phyloP scores from a whole-genome alignment of 306 rosid genomes.

The Malus domestica region DNA sequence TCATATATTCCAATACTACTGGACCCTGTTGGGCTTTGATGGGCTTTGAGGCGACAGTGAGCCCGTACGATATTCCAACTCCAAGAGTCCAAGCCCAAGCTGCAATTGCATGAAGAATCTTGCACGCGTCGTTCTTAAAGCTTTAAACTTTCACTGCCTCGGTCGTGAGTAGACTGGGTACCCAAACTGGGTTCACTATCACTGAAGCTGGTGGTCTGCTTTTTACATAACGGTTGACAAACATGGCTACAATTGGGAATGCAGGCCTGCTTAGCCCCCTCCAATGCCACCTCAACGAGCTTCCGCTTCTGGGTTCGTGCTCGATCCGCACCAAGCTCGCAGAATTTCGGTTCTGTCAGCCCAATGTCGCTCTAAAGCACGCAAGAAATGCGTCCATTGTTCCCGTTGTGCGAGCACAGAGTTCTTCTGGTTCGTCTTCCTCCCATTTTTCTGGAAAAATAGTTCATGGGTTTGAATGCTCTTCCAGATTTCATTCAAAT shows the following conservation, averaged over 20 bases:
- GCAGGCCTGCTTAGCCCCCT: conserved; percentile 13
- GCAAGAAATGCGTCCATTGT: conserved; percentile 28
- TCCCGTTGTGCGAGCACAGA: conserved; percentile 59
- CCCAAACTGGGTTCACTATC: neutral
- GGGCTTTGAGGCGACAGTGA: neutral
- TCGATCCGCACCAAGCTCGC: conserved; percentile 16
- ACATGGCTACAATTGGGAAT: conserved; percentile 39
- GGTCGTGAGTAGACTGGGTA: neutral
- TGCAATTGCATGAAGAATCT: neutral
- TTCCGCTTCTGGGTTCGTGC: conserved; percentile 17
- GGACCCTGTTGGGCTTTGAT: neutral
- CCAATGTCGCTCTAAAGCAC: conserved; percentile 30
- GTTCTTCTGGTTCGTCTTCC: conserved; percentile 32
- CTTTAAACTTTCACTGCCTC: neutral
- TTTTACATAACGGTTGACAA: neutral
- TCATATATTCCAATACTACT: neutral
- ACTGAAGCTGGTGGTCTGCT: neutral
- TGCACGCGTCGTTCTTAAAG: neutral
- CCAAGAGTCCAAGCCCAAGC: neutral
- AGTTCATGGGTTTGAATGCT: neutral
- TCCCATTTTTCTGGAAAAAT: neutral
- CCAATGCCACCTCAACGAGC: conserved; percentile 19
- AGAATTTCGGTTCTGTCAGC: conserved; percentile 16
- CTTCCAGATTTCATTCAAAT: neutral
- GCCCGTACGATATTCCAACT: neutral